These are phyloP conservation scores for Pyronema domesticum DNA, from an alignment of 495 filamentous ascomycete species.

Conservation along the genomic window DNA sequence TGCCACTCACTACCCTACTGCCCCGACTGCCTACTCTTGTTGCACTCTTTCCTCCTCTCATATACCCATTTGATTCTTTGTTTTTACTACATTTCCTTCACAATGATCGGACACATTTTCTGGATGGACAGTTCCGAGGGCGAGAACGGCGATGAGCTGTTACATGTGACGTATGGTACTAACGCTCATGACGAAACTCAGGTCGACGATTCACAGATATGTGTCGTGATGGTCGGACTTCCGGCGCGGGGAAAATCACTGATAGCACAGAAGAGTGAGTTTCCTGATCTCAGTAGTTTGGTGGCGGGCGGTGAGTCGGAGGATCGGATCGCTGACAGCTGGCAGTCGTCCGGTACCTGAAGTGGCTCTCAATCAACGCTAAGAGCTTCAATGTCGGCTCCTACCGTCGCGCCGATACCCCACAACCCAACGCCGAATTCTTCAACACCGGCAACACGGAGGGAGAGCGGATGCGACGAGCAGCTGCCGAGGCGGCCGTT, in stretches of 20 bases:
- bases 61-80: background rate
- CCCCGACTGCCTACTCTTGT: background rate
- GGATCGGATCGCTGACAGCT: background rate
- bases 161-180: background rate
- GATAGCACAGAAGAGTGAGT: conserved; percentile 85
- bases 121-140: background rate
- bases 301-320: background rate
- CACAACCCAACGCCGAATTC: conserved; percentile 75
- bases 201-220: conserved; percentile 88
- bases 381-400: conserved; percentile 92
- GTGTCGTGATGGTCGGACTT: conserved; percentile 96
- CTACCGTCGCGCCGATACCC: conserved; percentile 73
- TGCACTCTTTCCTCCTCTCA: background rate
- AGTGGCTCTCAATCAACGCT: conserved; percentile 84
- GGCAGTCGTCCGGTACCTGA: conserved; percentile 84
- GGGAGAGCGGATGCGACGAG: conserved; percentile 72
- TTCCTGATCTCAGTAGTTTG: background rate
- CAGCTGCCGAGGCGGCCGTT: conserved; percentile 76
- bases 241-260: conserved; percentile 91
- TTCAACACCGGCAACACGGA: conserved; percentile 78
- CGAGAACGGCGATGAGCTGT: background rate
- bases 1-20: no score
- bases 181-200: conserved; percentile 25
- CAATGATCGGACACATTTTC: background rate
- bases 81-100: background rate